phyloP scores from a whole-genome alignment of 371 early-diverging fungal species.

The Lichtheimia ornata region DNA sequence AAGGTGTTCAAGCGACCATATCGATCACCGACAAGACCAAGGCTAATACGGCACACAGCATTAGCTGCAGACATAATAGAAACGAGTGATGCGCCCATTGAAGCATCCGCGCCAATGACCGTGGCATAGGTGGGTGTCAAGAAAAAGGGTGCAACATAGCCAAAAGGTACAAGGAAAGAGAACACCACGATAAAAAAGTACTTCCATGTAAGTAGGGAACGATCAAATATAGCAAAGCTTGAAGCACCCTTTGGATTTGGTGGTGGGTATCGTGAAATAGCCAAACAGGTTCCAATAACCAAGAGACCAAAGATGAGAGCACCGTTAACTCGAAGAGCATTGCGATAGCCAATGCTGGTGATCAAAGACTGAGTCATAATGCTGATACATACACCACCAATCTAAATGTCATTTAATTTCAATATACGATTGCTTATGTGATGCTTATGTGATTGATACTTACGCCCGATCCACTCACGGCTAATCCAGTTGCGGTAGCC shows the following conservation, averaged over 20 bases:
- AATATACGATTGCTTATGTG: no score
- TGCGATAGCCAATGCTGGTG: conserved; percentile 46
- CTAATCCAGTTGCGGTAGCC: no score
- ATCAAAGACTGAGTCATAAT: conserved; percentile 62
- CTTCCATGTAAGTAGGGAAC: conserved; percentile 21
- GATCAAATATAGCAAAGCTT: conserved; percentile 24
- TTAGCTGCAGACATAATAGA: conserved; percentile 23
- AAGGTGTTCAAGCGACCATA: conserved; percentile 19
- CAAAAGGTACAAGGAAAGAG: conserved; percentile 50
- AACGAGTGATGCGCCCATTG: conserved; percentile 14
- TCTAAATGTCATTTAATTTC: no score
- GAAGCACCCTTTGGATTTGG: conserved; percentile 11
- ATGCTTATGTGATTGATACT: no score
- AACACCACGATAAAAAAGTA: conserved; percentile 37
- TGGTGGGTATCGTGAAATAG: conserved; percentile 34
- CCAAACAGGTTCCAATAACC: conserved; percentile 36
- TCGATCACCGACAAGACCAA: conserved; percentile 34
- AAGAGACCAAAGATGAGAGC: conserved; percentile 38
- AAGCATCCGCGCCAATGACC: conserved; percentile 9
- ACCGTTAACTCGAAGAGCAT: conserved; percentile 52
- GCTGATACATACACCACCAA: conserved; percentile 67
- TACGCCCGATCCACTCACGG: conserved; percentile 74
- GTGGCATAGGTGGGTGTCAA: conserved; percentile 21
- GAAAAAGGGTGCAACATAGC: conserved; percentile 33
- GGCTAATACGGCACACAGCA: conserved; percentile 18